Conservation (phyloP, 2,329 filamentous ascomycete species). For the Fusarium paranaense region DNA sequence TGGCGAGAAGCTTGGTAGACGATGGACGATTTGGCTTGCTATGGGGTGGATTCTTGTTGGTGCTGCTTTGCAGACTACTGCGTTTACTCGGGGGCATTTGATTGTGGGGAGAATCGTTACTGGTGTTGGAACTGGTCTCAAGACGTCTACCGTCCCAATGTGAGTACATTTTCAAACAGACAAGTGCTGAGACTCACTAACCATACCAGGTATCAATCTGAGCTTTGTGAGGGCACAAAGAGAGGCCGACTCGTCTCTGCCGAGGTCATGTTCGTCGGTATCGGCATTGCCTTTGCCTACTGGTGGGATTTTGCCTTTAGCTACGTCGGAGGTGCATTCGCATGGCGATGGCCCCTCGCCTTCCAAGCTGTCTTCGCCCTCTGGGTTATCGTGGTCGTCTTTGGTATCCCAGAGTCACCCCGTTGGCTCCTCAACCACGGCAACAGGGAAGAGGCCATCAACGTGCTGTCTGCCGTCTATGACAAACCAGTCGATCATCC, state of each 20-base stretch:
- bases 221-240: conserved; percentile 60
- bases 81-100: conserved; percentile 57
- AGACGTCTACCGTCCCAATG: conserved; percentile 53
- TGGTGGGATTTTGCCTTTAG: conserved; percentile 54
- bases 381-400: conserved; percentile 46
- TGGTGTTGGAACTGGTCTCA: conserved; percentile 59
- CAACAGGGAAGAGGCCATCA: conserved; percentile 51
- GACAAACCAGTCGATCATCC: conserved; percentile 51
- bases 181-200: neutral
- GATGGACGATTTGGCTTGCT: conserved; percentile 66
- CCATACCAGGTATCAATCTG: conserved; percentile 40
- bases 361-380: conserved; percentile 51
- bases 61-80: conserved; percentile 65
- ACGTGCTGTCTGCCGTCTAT: conserved; percentile 53
- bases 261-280: conserved; percentile 53
- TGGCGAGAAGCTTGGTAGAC: conserved; percentile 62
- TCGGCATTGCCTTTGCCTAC: conserved; percentile 53
- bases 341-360: conserved; percentile 41
- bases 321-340: conserved; percentile 39
- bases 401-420: conserved; percentile 54
- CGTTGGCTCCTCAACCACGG: conserved; percentile 54
- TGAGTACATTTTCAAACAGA: neutral
- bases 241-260: conserved; percentile 64
- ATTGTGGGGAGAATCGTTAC: conserved; percentile 62
- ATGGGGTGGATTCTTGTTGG: conserved; percentile 68